phyloP scores from a whole-genome alignment of 345 rosid genomes.

The Sisymbrium irio region DNA sequence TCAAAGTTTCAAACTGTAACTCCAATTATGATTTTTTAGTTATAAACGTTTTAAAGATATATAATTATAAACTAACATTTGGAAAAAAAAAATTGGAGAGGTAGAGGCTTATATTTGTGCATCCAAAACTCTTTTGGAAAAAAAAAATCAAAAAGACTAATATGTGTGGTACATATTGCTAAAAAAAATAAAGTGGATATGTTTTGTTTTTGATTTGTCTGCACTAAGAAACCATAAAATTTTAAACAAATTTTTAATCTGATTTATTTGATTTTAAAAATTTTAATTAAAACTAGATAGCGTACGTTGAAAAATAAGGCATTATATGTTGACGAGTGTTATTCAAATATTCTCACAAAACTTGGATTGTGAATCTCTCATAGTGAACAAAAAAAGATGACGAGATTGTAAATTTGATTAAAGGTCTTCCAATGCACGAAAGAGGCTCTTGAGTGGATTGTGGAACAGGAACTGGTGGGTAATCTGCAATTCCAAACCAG shows the following conservation, averaged over 20 bases:
- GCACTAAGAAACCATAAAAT: background rate
- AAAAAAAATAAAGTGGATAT: too few relatives aligned
- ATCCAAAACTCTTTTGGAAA: background rate
- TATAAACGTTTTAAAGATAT: background rate
- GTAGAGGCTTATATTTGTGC: background rate
- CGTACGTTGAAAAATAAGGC: background rate
- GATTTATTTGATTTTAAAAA: background rate
- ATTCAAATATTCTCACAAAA: background rate
- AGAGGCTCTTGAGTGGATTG: constrained; percentile 22
- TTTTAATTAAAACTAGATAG: background rate
- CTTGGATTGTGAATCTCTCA: constrained; percentile 16
- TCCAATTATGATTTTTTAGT: background rate
- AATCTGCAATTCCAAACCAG: constrained; percentile 12
- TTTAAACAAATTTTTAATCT: background rate
- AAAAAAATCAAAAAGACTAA: background rate
- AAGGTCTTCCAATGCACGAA: constrained; percentile 24
- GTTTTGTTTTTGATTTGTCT: background rate
- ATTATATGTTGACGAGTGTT: background rate
- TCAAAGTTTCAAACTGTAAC: background rate
- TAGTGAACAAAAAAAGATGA: constrained; percentile 17
- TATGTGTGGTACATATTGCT: background rate
- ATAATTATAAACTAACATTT: background rate
- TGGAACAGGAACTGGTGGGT: constrained; percentile 21
- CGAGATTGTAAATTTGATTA: constrained; percentile 11
- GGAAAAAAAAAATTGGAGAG: background rate